Evolutionary conservation across 2,329 filamentous ascomycete species (phyloP).

Genomic region (Exophiala xenobiotica): DNA sequence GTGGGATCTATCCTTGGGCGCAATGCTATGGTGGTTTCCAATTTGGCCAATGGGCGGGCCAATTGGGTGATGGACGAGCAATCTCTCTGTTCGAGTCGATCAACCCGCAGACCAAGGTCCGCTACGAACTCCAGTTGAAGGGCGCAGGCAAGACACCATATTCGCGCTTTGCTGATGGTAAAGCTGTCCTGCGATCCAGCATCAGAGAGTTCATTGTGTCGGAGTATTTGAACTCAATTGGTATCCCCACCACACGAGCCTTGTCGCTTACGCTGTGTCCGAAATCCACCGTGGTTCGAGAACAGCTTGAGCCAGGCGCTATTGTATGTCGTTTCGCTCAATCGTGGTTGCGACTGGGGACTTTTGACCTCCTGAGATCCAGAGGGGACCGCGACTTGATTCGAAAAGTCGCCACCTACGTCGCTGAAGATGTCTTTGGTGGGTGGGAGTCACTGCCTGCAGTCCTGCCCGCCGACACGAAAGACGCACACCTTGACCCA

Average conservation of each 20-base stretch:
- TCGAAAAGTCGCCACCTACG: conserved; percentile 73
- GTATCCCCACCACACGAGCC: conserved; percentile 83
- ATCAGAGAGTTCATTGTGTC: conserved; percentile 93
- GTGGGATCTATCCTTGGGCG: conserved; percentile 94
- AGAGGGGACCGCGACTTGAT: conserved; percentile 75
- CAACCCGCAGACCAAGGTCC: conserved; percentile 66
- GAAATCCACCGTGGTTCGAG: conserved; percentile 69
- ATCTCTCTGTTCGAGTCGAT: conserved; percentile 92
- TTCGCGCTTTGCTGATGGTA: conserved; percentile 92
- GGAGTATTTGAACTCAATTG: conserved; percentile 77
- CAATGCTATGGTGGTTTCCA: conserved; percentile 82
- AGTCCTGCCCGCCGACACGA: conserved; percentile 45
- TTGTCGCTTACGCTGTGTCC: conserved; percentile 77
- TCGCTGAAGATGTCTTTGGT: conserved; percentile 81
- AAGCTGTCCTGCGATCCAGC: conserved; percentile 86
- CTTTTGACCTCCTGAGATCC: conserved; percentile 85
- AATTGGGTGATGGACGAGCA: conserved; percentile 89
- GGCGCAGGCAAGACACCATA: conserved; percentile 92
- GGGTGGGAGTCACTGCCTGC: conserved; percentile 83
- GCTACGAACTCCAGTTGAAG: conserved; percentile 92
- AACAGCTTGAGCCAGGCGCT: conserved; percentile 82
- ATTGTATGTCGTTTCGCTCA: conserved; percentile 91
- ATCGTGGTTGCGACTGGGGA: conserved; percentile 90
- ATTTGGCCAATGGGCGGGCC: conserved; percentile 86
- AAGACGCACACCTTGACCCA: conserved; percentile 38